Evolutionary conservation across 768 basidiomycete species (phyloP), one percentile per base, ranked within the genome.

Genomic region (Pulveroboletus sp.): DNA sequence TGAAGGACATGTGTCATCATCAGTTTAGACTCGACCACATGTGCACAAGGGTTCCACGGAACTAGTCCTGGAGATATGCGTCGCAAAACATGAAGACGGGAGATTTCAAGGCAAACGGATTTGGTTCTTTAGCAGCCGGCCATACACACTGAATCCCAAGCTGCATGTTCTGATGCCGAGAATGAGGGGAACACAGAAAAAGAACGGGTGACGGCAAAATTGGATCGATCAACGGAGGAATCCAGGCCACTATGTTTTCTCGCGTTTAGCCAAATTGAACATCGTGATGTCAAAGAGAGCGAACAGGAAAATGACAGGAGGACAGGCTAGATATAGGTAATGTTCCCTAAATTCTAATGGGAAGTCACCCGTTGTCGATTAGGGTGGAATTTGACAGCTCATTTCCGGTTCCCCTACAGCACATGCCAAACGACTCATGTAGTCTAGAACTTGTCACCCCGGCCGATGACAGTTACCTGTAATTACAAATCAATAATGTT

Each of bases 381-480:
- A n/a, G 41, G 17, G 47, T 63, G 59, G 51, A 47, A 41, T 50
- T 24, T 43, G 42, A 41, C 22, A 24, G 17, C 32, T 35, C 36
- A 29, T 41, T 34, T 14, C 32, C 19, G 20, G 27, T 39, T 46
- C 10, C 17, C 23, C 22, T 7, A 20, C 34, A 17, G 36, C 23
- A 17, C 27, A n/a, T n/a, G 8, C 20, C 26, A 40, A 34, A 14
- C 29, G 45, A 27, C n/a, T 23, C 16, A 32, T 24, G 9, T 26
- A 24, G 23, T 35, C 55, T 67, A 77, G 30, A 73, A 20, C 45
- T 67, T 62, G 55, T 75, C 72, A 45, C 78, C 79, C 19, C 81
- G 80, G 44, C 82, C 82, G 47, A 84, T 85, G 43, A 76, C 76
- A 34, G 74, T 77, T 44, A 82, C 81, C 80, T 82, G 29, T 47